Percentiles rank a stretch among this genome's conserved stretches.
Evolutionary conservation across 331 rosid genomes (phyloP).

Genomic region (Rhamnella rubrinervis): DNA sequence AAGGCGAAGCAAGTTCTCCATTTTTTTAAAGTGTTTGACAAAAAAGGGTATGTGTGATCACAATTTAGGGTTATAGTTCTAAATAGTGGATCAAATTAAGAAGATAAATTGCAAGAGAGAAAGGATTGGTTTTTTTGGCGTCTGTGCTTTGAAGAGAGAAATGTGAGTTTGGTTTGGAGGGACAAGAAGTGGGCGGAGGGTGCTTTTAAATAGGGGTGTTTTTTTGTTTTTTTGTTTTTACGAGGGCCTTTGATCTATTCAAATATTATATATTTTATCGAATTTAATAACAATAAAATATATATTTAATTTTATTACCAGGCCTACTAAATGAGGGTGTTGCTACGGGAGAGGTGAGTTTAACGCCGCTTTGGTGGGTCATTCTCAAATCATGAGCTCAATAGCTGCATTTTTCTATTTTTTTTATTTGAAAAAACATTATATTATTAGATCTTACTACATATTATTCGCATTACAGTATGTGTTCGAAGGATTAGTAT

Average conservation of each 20-base stretch:
- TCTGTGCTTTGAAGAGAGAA: constrained; percentile 12
- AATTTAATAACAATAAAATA: no score
- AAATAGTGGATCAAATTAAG: not conserved
- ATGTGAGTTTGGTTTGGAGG: constrained; percentile 43
- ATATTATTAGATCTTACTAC: constrained; percentile 52
- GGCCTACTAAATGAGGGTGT: constrained; percentile 57
- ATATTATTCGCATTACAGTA: constrained; percentile 1
- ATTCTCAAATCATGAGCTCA: constrained; percentile 42
- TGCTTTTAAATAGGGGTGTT: no score
- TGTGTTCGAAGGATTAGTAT: constrained; percentile 23
- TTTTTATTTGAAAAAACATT: constrained; percentile 26
- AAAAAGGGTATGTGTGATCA: not conserved
- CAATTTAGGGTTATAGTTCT: not conserved
- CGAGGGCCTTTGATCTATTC: no score
- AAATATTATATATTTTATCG: no score
- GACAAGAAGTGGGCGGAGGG: constrained; percentile 13
- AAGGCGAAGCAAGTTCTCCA: constrained; percentile 68
- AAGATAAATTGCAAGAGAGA: not conserved
- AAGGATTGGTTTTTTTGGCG: not conserved
- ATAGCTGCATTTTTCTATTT: constrained; percentile 19
- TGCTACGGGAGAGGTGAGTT: constrained; percentile 30
- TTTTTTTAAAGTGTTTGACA: constrained; percentile 9
- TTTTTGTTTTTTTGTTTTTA: no score
- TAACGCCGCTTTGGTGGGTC: constrained; percentile 23
- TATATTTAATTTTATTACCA: no score